Evolutionary conservation across 2,329 filamentous ascomycete genomes (phyloP), one percentile per base, ranked within the genome.

Genomic region (Coleophoma eucalyptorum): DNA sequence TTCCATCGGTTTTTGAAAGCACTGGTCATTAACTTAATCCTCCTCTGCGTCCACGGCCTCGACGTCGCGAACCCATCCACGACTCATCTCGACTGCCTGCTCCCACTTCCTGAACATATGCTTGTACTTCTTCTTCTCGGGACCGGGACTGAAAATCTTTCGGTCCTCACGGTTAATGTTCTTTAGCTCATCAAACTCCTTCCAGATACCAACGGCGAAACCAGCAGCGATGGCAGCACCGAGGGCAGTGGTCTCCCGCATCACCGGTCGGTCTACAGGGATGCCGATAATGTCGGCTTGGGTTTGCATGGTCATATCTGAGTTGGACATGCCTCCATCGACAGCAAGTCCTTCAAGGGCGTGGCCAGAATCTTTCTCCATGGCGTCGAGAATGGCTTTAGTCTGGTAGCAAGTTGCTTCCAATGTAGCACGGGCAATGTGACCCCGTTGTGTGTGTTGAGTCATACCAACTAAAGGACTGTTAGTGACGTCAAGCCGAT

Each of bases 171-270:
- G 80, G 65, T 91, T 91, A 66, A 90, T 83, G 49, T 84, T 74
- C 65, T 83, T 83, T 43, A 92, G 71, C 61, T 91, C 87, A 44
- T 83, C 79, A 55, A 90, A 87, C 55, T 81, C 79, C 62, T 86
- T 82, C 87, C 88, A 93, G 11, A 91, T 76, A 44, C 78, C 83
- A 5, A 86, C 80, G 3, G 87, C 89, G 58, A 92, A 82, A n/a
- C 86, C 89, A 19, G 89, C 89, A 6, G 89, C 89, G 54, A 93
- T 91, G 41, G 89, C 89, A 31, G 89, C 88, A 32, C 89, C 89
- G 3, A 93, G 77, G 1, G 89, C 86, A 3, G 89, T 94, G 3
- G 89, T 92, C 70, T 94, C 89, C 55, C 87, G 83, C 89, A 94
- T 93, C 49, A 80, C 78, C 4, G 89, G 89, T 37, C 89, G 81